A percentile compares a stretch with the other conserved stretches of the same genome.
phyloP scores from a whole-genome alignment of 345 rosid species.

The Turritis glabra region DNA sequence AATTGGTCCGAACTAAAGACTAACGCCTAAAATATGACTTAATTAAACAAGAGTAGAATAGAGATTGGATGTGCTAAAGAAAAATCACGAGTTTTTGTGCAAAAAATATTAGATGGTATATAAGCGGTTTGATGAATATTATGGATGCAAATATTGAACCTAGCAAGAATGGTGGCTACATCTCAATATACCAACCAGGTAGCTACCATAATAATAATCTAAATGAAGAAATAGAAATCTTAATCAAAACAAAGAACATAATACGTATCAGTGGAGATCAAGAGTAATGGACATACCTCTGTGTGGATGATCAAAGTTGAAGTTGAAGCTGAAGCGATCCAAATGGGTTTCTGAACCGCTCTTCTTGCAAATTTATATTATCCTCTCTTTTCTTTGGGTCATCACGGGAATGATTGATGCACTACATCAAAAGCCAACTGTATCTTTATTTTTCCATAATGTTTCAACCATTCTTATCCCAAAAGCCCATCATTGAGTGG shows the following conservation, averaged over 20 bases:
- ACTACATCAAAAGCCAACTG: conserved; percentile 22
- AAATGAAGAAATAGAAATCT: not conserved
- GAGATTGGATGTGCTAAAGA: not conserved
- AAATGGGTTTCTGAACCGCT: not conserved
- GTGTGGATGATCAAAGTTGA: conserved; percentile 14
- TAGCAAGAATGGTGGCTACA: conserved; percentile 3
- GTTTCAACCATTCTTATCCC: conserved; percentile 29
- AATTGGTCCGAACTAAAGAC: not conserved
- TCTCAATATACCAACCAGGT: not conserved
- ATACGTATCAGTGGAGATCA: not conserved
- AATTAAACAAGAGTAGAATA: not conserved
- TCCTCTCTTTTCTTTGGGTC: not conserved
- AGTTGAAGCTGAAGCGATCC: not conserved
- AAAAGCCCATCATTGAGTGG: conserved; percentile 23
- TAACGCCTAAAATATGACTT: not conserved
- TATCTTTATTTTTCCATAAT: conserved; percentile 15
- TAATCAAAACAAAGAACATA: not conserved
- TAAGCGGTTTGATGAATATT: not conserved
- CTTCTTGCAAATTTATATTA: conserved; percentile 19
- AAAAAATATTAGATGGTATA: too few relatives aligned
- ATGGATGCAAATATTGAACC: not conserved
- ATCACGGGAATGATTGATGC: conserved; percentile 32
- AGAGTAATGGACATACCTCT: conserved; percentile 18
- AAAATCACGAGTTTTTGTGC: not conserved
- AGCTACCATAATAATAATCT: too few relatives aligned